Conservation (phyloP, 495 filamentous ascomycete species). For the Glarea lozoyensis region DNA sequence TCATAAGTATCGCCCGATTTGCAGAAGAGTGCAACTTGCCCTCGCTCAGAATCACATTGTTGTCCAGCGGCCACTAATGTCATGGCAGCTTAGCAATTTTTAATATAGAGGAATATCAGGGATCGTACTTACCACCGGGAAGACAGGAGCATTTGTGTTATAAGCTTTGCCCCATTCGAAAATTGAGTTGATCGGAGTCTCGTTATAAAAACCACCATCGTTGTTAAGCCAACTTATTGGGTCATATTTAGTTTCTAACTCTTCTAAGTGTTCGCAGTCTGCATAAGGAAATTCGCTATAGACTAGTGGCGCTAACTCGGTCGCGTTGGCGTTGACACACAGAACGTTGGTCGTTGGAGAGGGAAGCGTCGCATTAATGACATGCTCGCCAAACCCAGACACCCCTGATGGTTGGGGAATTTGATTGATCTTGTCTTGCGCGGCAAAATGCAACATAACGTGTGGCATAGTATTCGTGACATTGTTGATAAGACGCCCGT, state of each 20-base stretch:
- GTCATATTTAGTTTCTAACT: conserved; percentile 20
- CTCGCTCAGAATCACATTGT: neutral
- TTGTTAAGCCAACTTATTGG: neutral
- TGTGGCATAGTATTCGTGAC: conserved; percentile 67
- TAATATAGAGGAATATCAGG: neutral
- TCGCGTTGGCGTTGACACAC: conserved; percentile 48
- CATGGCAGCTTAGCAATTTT: neutral
- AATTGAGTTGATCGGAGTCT: conserved; percentile 30
- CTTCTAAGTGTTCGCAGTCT: too few species aligned
- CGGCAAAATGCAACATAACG: conserved; percentile 50
- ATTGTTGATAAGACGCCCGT: conserved; percentile 52
- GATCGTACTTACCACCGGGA: conserved; percentile 31
- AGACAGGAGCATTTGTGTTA: conserved; percentile 45
- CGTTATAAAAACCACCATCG: neutral
- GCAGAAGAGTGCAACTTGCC: neutral
- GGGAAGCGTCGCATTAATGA: conserved; percentile 50
- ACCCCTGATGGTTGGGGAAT: conserved; percentile 59
- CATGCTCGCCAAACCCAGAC: conserved; percentile 55
- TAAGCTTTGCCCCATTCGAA: conserved; percentile 49
- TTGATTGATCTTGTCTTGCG: conserved; percentile 40
- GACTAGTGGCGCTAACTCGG: conserved; percentile 42
- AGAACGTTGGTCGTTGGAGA: conserved; percentile 57
- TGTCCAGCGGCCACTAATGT: neutral
- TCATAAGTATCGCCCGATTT: neutral
- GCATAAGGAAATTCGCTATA: conserved; percentile 10